These are phyloP conservation scores for Thelonectria discophora DNA, from an alignment of 2,329 filamentous ascomycete species.

Conservation along the genomic window DNA sequence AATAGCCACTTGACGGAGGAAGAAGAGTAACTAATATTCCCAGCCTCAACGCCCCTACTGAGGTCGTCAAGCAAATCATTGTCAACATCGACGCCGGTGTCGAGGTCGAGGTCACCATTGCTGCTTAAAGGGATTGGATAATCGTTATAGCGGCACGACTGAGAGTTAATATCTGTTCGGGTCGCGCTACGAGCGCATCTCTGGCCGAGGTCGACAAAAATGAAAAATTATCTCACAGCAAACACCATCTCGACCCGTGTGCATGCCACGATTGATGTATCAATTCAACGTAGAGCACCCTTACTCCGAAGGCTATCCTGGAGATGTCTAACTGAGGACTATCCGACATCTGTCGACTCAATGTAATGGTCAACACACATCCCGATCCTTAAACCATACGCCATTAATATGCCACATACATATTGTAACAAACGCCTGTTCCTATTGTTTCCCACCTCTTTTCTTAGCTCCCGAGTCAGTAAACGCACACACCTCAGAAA, in stretches of 20 bases:
- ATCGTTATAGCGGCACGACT: constrained; percentile 15
- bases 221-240: constrained; percentile 18
- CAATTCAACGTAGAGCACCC: not conserved
- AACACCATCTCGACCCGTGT: constrained; percentile 1
- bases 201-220: constrained; percentile 32
- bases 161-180: constrained; percentile 26
- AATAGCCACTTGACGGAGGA: not conserved
- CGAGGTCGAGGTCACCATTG: constrained; percentile 93
- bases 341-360: too few relatives aligned
- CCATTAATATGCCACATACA: constrained; percentile 29
- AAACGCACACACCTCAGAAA: constrained; percentile 58
- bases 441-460: constrained; percentile 1
- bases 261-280: not conserved
- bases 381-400: constrained; percentile 18
- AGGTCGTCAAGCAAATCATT: constrained; percentile 97
- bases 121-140: constrained; percentile 58
- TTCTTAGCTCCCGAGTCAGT: constrained; percentile 2
- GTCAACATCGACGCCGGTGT: constrained; percentile 95
- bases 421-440: constrained; percentile 26
- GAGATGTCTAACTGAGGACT: not conserved
- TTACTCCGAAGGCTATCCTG: not conserved
- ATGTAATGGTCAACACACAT: not conserved
- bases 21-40: constrained; percentile 23
- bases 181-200: constrained; percentile 17
- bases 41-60: constrained; percentile 93